A percentile compares a stretch with the other conserved stretches of the same genome.
Conservation (phyloP, 345 rosid species). For the Sonneratia caseolaris region DNA sequence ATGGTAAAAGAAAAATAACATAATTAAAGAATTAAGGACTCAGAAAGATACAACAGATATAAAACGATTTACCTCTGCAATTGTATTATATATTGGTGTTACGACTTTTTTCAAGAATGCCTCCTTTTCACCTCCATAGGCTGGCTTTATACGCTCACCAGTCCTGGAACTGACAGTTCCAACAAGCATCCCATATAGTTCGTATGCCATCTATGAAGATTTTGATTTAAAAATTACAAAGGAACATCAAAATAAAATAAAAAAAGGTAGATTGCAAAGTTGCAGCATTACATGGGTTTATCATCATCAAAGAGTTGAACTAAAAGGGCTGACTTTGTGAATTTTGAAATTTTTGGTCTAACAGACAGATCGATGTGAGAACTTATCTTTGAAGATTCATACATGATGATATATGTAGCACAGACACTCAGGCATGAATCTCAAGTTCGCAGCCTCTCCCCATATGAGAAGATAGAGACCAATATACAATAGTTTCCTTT, state of each 20-base stretch:
- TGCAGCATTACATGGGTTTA: not conserved
- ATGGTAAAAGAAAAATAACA: slow-evolving; percentile 6
- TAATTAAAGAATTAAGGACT: not conserved
- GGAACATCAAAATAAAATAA: not conserved
- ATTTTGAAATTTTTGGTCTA: not conserved
- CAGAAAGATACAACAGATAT: slow-evolving; percentile 4
- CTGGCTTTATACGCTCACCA: slow-evolving; percentile 96
- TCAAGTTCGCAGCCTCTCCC: slow-evolving; percentile 99
- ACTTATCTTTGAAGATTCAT: slow-evolving; percentile 18
- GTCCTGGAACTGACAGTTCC: slow-evolving; percentile 97
- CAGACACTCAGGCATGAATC: slow-evolving; percentile 99
- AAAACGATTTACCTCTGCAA: slow-evolving; percentile 42
- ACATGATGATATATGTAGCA: slow-evolving; percentile 99
- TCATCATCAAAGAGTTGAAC: not conserved
- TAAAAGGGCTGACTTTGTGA: not conserved
- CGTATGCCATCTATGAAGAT: slow-evolving; percentile 83
- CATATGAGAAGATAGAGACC: slow-evolving; percentile 93
- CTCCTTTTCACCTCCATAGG: slow-evolving; percentile 98
- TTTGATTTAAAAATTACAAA: slow-evolving; percentile 3
- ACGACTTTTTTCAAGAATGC: slow-evolving; percentile 92
- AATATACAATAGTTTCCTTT: slow-evolving; percentile 89
- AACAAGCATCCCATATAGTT: slow-evolving; percentile 95
- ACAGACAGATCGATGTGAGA: not conserved
- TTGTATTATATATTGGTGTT: slow-evolving; percentile 83
- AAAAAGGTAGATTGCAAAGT: not conserved